A percentile compares a stretch with the other conserved stretches of the same genome.
These are phyloP conservation scores for Apiospora malaysiana DNA, from an alignment of 2,329 filamentous ascomycete genomes.

Conservation along the genomic window DNA sequence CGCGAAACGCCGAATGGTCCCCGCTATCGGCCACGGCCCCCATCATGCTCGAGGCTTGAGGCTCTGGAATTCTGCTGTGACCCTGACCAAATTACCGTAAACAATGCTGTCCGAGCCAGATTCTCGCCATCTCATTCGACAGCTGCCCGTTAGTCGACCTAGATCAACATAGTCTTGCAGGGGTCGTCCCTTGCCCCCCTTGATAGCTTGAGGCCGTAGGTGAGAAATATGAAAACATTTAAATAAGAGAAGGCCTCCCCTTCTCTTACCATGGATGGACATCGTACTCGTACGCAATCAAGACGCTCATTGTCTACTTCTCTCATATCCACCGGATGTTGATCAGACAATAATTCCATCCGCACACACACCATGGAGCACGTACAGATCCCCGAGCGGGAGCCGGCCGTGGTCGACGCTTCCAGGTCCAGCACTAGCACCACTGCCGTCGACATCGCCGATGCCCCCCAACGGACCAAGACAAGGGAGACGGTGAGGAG, in stretches of 20 bases:
- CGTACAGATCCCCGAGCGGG: slow-evolving; percentile 19
- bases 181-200: not conserved
- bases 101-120: slow-evolving; percentile 2
- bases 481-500: slow-evolving; percentile 27
- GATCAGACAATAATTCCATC: not conserved
- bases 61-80: slow-evolving; percentile 12
- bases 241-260: not conserved
- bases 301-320: slow-evolving; percentile 13
- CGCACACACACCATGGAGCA: slow-evolving; percentile 15
- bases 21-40: slow-evolving; percentile 14
- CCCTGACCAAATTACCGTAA: slow-evolving; percentile 1
- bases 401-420: not conserved
- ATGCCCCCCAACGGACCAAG: slow-evolving; percentile 1
- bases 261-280: not conserved
- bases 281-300: slow-evolving; percentile 2
- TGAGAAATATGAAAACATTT: not conserved
- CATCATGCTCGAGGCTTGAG: not conserved
- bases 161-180: not conserved
- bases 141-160: not conserved
- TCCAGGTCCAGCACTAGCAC: slow-evolving; percentile 13
- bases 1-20: slow-evolving; percentile 21
- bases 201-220: not conserved
- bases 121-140: slow-evolving; percentile 8
- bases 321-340: slow-evolving; percentile 4
- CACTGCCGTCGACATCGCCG: slow-evolving; percentile 1